phyloP scores from a whole-genome alignment of 345 rosid genomes.

The Acer negundo region DNA sequence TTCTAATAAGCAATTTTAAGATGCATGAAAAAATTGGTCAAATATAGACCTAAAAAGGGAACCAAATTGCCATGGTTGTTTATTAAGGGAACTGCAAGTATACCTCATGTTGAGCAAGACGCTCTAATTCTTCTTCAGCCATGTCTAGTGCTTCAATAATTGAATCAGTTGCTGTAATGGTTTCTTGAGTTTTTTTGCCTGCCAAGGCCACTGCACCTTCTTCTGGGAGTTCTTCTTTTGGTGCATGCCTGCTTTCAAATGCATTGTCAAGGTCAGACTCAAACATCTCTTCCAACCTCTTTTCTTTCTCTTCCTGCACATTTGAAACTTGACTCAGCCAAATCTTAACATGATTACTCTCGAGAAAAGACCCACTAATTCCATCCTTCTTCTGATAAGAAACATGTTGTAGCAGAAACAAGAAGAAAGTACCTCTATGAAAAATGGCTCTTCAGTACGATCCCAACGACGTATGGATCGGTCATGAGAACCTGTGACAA shows the following conservation, averaged over 20 bases:
- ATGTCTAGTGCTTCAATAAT: slow-evolving; percentile 78
- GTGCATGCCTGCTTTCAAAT: slow-evolving; percentile 56
- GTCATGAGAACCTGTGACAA: slow-evolving; percentile 98
- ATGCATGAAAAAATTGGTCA: background rate
- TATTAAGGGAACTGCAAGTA: background rate
- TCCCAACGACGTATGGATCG: slow-evolving; percentile 98
- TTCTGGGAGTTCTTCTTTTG: slow-evolving; percentile 77
- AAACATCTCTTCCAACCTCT: slow-evolving; percentile 89
- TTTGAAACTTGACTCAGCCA: slow-evolving; percentile 13
- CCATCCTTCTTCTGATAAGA: background rate
- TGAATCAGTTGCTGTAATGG: slow-evolving; percentile 76
- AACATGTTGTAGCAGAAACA: background rate
- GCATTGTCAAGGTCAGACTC: slow-evolving; percentile 83
- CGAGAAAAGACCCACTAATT: background rate
- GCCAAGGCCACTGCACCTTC: slow-evolving; percentile 94
- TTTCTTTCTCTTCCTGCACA: slow-evolving; percentile 94
- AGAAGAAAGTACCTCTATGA: slow-evolving; percentile 69
- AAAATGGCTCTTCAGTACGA: slow-evolving; percentile 94
- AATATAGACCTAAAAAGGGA: background rate
- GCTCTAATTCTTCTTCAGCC: slow-evolving; percentile 68
- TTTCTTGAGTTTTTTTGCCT: slow-evolving; percentile 79
- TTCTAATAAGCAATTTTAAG: background rate
- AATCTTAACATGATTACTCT: background rate
- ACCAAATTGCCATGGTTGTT: background rate
- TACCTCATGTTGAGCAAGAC: slow-evolving; percentile 76